Evolutionary conservation across 2,329 filamentous ascomycete genomes (phyloP).

Genomic region (Phoma sp.): DNA sequence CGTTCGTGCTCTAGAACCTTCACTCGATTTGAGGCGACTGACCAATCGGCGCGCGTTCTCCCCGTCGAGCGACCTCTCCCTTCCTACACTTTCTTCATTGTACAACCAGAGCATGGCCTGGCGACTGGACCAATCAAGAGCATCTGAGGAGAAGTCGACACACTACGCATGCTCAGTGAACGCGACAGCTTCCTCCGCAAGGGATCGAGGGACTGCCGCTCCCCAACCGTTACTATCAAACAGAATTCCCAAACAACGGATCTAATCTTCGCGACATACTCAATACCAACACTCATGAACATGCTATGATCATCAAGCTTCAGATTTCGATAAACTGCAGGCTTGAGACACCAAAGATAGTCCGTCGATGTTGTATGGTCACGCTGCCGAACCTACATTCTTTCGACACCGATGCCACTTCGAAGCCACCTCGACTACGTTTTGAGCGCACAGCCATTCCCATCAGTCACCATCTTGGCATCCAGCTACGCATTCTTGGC

Average conservation of each 20-base stretch:
- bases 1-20: too few species aligned
- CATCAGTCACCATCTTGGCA: constrained; percentile 2
- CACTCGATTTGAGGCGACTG: neutral
- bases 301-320: too few species aligned
- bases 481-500: neutral
- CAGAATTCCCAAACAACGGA: too few species aligned
- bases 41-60: neutral
- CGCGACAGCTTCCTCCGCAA: neutral
- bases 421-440: neutral
- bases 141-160: neutral
- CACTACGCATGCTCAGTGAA: neutral
- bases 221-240: neutral
- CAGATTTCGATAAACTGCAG: neutral
- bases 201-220: too few species aligned
- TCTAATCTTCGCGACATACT: too few species aligned
- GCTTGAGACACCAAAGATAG: neutral
- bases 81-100: neutral
- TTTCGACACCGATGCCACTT: neutral
- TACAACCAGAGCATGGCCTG: neutral
- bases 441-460: neutral
- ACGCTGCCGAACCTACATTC: constrained; percentile 2
- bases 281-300: too few species aligned
- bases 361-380: neutral
- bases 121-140: neutral
- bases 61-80: neutral